A percentile compares a stretch with the other conserved stretches of the same genome.
Evolutionary conservation across 78 protist genomes (phyloP).

Genomic region (Dictyostelium purpureum): DNA sequence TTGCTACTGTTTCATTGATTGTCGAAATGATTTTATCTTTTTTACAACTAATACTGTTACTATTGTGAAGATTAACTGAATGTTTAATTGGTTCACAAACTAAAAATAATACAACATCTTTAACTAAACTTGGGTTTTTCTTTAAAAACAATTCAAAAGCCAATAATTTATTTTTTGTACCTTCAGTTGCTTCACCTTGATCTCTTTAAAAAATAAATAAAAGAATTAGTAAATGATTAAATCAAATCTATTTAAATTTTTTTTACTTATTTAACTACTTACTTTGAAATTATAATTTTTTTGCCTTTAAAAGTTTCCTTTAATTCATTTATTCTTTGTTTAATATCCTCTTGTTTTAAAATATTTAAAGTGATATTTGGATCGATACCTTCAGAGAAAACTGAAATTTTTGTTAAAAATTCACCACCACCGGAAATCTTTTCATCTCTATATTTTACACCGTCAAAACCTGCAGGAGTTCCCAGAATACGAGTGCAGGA

Average conservation of each 20-base stretch:
- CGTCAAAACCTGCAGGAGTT: conserved; percentile 33
- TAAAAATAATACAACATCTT: conserved; percentile 49
- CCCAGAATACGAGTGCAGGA: conserved; percentile 74
- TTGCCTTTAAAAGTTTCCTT: conserved; percentile 33
- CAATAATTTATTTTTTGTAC: conserved; percentile 46
- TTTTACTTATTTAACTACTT: background rate
- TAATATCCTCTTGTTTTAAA: background rate
- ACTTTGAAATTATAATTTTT: conserved; percentile 37
- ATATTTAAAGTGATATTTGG: conserved; percentile 2
- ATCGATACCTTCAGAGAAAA: conserved; percentile 63
- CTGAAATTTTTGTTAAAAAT: conserved; percentile 26
- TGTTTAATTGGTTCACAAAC: conserved; percentile 37
- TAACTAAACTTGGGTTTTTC: conserved; percentile 38
- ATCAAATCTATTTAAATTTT: background rate
- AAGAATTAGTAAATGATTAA: background rate
- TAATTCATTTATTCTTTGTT: background rate
- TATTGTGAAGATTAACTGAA: background rate
- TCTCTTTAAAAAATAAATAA: conserved; percentile 7
- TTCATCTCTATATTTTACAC: conserved; percentile 30
- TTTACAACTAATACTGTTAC: background rate
- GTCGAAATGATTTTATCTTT: conserved; percentile 36
- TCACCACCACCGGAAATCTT: background rate
- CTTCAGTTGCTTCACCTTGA: conserved; percentile 47
- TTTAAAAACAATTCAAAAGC: conserved; percentile 53
- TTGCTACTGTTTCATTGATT: conserved; percentile 73